A percentile compares a stretch with the other conserved stretches of the same genome.
Conservation (phyloP, 495 filamentous ascomycete genomes). For the Annulohypoxylon maeteangense region DNA sequence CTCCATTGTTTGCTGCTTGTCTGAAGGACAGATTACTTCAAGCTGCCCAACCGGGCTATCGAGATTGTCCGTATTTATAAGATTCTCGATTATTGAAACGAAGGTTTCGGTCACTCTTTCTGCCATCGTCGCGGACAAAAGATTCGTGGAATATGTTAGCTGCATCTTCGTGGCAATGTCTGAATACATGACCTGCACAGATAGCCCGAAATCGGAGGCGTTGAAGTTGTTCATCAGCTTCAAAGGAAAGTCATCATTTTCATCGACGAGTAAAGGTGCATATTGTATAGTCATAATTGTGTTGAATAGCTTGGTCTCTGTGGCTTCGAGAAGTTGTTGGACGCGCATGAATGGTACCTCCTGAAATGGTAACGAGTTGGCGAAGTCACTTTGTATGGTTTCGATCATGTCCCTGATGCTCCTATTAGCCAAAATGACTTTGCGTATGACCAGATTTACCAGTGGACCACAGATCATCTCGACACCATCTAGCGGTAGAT, state of each 20-base stretch:
- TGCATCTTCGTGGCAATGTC: neutral
- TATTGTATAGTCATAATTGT: neutral
- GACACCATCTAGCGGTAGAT: neutral
- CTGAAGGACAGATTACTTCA: neutral
- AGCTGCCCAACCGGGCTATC: neutral
- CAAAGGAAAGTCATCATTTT: neutral
- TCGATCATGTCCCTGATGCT: neutral
- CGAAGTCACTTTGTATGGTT: neutral
- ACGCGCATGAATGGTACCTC: neutral
- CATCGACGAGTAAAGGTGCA: neutral
- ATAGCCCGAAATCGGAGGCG: neutral
- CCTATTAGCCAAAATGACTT: neutral
- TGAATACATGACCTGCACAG: neutral
- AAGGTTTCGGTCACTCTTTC: neutral
- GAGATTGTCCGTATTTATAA: neutral
- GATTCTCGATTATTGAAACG: neutral
- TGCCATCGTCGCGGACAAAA: neutral
- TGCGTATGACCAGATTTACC: neutral
- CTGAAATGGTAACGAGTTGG: neutral
- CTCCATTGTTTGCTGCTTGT: neutral
- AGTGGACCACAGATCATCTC: neutral
- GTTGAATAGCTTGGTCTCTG: neutral
- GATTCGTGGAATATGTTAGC: neutral
- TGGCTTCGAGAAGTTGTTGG: neutral
- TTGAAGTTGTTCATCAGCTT: neutral